Conservation (phyloP, 805 yeast genomes). For the Blastobotrys chiropterorum region DNA sequence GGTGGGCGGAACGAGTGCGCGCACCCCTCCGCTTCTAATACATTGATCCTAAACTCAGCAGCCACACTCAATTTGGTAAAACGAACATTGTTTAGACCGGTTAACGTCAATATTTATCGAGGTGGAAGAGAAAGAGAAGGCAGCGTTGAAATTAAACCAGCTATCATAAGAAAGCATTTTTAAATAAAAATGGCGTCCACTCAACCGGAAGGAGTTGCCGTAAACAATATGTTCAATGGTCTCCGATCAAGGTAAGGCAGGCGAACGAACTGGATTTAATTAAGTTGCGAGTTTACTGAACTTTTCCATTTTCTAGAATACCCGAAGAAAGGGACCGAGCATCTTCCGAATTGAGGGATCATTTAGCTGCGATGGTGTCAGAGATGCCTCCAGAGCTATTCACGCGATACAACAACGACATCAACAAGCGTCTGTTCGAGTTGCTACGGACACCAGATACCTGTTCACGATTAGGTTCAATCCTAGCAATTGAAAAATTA, state of each 20-base stretch:
- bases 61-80: too few relatives aligned
- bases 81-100: too few relatives aligned
- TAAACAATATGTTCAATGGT: slow-evolving; percentile 4
- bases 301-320: slow-evolving; percentile 11
- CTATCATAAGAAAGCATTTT: neutral
- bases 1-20: too few relatives aligned
- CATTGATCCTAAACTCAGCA: too few relatives aligned
- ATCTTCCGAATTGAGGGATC: slow-evolving; percentile 63
- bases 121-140: too few relatives aligned
- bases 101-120: too few relatives aligned
- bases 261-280: too few relatives aligned
- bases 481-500: slow-evolving; percentile 81
- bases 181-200: neutral
- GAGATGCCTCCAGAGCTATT: slow-evolving; percentile 80
- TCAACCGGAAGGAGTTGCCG: slow-evolving; percentile 3
- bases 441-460: slow-evolving; percentile 69
- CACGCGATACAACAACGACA: slow-evolving; percentile 72
- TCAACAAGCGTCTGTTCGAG: slow-evolving; percentile 82
- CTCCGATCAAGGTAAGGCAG: slow-evolving; percentile 4
- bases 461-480: slow-evolving; percentile 77
- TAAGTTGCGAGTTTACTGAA: neutral
- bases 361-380: slow-evolving; percentile 65
- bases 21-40: too few relatives aligned
- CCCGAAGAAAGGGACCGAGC: slow-evolving; percentile 37
- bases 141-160: too few relatives aligned